phyloP scores from a whole-genome alignment of 1,139 yeast species.

The Scheffersomyces insectosa region DNA sequence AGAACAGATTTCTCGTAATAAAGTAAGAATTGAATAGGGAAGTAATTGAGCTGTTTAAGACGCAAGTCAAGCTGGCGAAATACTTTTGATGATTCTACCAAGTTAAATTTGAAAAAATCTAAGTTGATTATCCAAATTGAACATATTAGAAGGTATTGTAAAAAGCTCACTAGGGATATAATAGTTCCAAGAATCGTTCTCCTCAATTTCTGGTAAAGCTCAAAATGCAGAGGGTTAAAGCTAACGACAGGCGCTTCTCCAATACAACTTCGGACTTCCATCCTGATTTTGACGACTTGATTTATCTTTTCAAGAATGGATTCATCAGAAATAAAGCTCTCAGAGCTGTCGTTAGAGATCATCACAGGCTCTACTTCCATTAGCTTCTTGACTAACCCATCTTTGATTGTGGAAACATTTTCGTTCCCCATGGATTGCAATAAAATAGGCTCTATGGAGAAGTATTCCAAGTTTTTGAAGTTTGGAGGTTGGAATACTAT shows the following conservation, averaged over 20 bases:
- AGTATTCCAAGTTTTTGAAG: conserved; percentile 73
- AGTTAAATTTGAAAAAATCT: conserved; percentile 17
- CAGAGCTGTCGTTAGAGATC: conserved; percentile 2
- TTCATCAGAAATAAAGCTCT: conserved; percentile 26
- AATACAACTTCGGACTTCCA: conserved; percentile 7
- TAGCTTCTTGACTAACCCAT: conserved; percentile 7
- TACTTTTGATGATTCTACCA: conserved; percentile 52
- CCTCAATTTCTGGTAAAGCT: neutral
- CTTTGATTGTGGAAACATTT: conserved; percentile 2
- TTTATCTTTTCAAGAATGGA: conserved; percentile 35
- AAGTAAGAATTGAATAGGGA: conserved; percentile 79
- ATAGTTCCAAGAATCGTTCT: neutral
- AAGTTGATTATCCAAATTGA: conserved; percentile 28
- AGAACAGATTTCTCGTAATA: conserved; percentile 38
- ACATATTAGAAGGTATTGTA: conserved; percentile 14
- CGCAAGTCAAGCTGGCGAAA: conserved; percentile 81
- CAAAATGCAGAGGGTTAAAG: neutral
- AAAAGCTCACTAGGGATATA: neutral
- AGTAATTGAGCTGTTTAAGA: conserved; percentile 71
- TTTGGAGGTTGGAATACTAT: conserved; percentile 75
- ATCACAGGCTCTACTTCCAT: conserved; percentile 10
- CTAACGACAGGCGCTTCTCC: neutral
- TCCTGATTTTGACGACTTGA: conserved; percentile 26
- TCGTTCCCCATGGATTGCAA: conserved; percentile 50
- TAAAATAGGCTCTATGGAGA: conserved; percentile 70